A percentile compares a stretch with the other conserved stretches of the same genome.
Evolutionary conservation across 306 rosid species (phyloP).

Genomic region (Phaseolus lunatus): DNA sequence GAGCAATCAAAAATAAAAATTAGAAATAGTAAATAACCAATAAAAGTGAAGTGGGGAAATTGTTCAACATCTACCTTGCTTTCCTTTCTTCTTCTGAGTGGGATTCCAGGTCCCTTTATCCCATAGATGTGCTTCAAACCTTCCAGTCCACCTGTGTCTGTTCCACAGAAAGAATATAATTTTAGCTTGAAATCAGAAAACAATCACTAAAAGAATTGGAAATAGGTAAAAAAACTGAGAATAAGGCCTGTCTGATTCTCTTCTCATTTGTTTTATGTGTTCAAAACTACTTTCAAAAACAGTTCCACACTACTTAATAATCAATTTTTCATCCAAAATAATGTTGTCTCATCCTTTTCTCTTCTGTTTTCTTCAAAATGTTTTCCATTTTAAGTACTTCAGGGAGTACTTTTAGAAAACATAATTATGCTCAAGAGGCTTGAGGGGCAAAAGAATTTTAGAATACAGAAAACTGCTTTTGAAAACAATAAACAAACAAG

Average conservation of each 20-base stretch:
- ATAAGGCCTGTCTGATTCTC: not conserved
- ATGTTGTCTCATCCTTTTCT: not conserved
- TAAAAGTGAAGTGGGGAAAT: not conserved
- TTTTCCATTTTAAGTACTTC: not conserved
- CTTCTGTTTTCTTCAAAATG: not conserved
- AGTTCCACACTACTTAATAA: not conserved
- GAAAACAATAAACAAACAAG: not conserved
- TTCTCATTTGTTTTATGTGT: not conserved
- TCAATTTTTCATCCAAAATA: not conserved
- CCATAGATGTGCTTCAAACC: constrained; percentile 95
- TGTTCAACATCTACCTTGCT: constrained; percentile 69
- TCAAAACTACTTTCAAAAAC: not conserved
- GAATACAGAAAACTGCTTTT: not conserved
- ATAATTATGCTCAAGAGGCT: not conserved
- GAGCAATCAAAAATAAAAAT: constrained; percentile 18
- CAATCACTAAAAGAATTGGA: not conserved
- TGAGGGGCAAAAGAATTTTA: not conserved
- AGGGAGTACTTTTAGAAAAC: not conserved
- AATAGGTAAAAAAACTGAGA: not conserved
- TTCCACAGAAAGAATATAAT: constrained; percentile 15
- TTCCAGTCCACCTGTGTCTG: constrained; percentile 96
- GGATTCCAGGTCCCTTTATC: constrained; percentile 95
- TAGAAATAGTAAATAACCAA: constrained; percentile 11
- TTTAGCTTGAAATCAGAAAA: constrained; percentile 17
- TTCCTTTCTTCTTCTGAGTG: constrained; percentile 93